Evolutionary conservation across 768 basidiomycete genomes (phyloP), one percentile per base, ranked within the genome.

Genomic region (Leucocoprinus sp.): DNA sequence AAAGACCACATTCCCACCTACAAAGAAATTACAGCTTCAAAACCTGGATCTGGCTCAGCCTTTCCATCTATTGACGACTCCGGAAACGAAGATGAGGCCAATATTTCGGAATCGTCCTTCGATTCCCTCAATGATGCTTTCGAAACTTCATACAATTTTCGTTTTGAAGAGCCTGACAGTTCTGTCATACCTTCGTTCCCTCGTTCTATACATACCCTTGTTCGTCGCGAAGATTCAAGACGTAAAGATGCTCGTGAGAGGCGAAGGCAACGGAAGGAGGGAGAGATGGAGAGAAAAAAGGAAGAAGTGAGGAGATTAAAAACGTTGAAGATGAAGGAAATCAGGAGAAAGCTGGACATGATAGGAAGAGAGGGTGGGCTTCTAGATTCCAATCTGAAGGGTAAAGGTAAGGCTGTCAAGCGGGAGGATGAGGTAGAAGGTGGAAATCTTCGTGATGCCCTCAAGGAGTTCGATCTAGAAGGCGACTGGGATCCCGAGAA

Each of bases 121-220:
- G 92, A 96, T 43, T 90, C 95, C 35, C 80, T 88, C 51, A 86
- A 82, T 4, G 93, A 96, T 22, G 78, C 78, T 35, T 99, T 97
- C 53, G 96, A 99, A 66, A 80, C 78, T n/a, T 87, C 86, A 12
- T 99, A 97, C 66, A 98, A 98, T 63, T 96, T 96, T 67, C 81
- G 96, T 43, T 99, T 91, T 60, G 95, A 99, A 62, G 95, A 99
- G 63, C 86, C 89, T 79, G 91, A 56, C 56, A 91, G 80, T 19
- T 46, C 49, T 9, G 49, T 28, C 7, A 60, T 57, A 22, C 53
- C 54, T 72, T 69, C 86, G 0, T 87, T 86, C 64, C 91, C 95
- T 3, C 88, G 96, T 50, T 71, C 74, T 56, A 57, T 87, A 17
- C 56, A 74, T 43, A 73, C 80, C 39, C 61, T 72, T 45, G 78